These are phyloP conservation scores for Bryum argenteum DNA, from an alignment of 225 moss, liverwort and hornwort species.

Conservation along the genomic window DNA sequence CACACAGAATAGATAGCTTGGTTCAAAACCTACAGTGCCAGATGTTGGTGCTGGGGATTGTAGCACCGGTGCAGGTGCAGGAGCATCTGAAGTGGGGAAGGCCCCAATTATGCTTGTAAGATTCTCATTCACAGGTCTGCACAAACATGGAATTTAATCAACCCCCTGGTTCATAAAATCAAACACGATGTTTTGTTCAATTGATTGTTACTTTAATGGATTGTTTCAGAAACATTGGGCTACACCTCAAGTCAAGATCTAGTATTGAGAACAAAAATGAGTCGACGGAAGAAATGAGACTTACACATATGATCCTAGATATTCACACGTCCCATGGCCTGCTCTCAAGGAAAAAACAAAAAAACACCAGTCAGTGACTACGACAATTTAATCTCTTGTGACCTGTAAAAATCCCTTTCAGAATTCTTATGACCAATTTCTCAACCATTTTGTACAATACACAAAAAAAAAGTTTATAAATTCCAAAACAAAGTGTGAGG, in stretches of 20 bases:
- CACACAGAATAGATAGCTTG: neutral
- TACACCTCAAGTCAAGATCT: too few species aligned
- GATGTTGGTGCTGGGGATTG: neutral
- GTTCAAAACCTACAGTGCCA: neutral
- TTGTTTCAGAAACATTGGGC: too few species aligned
- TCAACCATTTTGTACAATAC: too few species aligned
- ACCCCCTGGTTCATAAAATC: neutral
- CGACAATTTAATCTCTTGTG: too few species aligned
- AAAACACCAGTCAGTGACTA: neutral
- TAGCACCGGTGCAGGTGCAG: neutral
- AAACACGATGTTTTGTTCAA: too few species aligned
- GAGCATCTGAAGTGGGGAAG: neutral
- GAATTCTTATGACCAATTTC: too few species aligned
- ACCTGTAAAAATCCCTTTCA: too few species aligned
- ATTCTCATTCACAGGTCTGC: conserved; percentile 7
- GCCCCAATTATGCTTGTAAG: neutral
- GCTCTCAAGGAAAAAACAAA: neutral
- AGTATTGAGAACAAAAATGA: neutral
- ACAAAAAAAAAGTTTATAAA: too few species aligned
- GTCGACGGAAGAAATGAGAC: neutral
- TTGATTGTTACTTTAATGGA: too few species aligned
- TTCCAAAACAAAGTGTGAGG: too few species aligned
- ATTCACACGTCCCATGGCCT: conserved; percentile 14
- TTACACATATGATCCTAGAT: conserved; percentile 13
- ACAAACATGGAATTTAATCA: neutral